A percentile compares a stretch with the other conserved stretches of the same genome.
Evolutionary conservation across 495 filamentous ascomycete genomes (phyloP).

Genomic region (Sordaria brevicollis): DNA sequence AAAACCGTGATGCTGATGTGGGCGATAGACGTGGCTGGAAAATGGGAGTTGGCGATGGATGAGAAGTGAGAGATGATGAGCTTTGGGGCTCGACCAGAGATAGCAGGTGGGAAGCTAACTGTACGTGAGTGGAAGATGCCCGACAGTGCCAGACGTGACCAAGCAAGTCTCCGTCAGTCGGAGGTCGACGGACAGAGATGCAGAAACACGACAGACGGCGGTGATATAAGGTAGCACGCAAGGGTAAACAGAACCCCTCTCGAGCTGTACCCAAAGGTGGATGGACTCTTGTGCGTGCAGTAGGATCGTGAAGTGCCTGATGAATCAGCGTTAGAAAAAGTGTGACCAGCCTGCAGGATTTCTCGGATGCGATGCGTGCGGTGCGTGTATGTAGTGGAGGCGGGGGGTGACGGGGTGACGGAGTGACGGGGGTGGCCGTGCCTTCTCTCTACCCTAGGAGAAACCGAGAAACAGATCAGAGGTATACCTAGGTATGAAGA

Average conservation of each 20-base stretch:
- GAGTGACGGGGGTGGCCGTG: not conserved
- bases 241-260: not conserved
- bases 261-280: not conserved
- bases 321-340: slow-evolving; percentile 21
- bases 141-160: not conserved
- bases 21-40: slow-evolving; percentile 11
- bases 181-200: not conserved
- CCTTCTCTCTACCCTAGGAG: not conserved
- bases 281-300: not conserved
- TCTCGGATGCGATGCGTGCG: slow-evolving; percentile 18
- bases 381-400: slow-evolving; percentile 4
- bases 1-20: not conserved
- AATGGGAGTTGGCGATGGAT: slow-evolving; percentile 5
- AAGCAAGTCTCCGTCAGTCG: not conserved
- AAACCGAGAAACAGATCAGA: not conserved
- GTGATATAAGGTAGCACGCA: not conserved
- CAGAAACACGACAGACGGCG: not conserved
- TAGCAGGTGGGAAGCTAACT: not conserved
- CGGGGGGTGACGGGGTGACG: slow-evolving; percentile 8
- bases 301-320: slow-evolving; percentile 10
- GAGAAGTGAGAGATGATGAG: not conserved
- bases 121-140: not conserved
- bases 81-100: not conserved
- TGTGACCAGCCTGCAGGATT: slow-evolving; percentile 26
- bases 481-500: slow-evolving; percentile 1